Evolutionary conservation across 805 yeast genomes (phyloP), one percentile per base, ranked within the genome.

Genomic region (Lipomyces kockii): DNA sequence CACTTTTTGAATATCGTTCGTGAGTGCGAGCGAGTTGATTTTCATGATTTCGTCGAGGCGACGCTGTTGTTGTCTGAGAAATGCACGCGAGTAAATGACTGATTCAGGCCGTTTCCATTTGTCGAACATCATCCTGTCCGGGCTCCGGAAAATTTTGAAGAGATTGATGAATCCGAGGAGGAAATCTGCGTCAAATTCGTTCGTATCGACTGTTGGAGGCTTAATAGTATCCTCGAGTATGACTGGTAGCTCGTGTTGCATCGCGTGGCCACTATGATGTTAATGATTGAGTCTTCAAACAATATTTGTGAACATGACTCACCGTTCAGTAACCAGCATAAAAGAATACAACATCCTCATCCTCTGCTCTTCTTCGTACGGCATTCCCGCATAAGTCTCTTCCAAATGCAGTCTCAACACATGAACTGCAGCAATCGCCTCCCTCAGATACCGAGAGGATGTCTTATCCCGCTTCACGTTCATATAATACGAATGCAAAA

Each of bases 271-370:
- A 34, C 60, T 49, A n/a, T 17, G 29, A 14, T 22, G 9, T 49
- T 49, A 49, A 22, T n/a, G 53, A 49, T 22, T 49, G 53, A 12
- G 39, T 27, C 25, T 49, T 22, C n/a, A 49, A 17, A 6, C 12
- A 2, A 49, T 17, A 20, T 11, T 17, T n/a, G 2, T n/a, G 53
- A n/a, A 17, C n/a, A 49, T 35, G n/a, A 22, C 53, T 49, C 53
- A 49, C 32, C 55, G 60, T 37, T 60, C 63, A 8, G 63, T 60
- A 2, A 60, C 51, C 35, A 51, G 17, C 43, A 60, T 20, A 17
- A 29, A 1, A 25, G 2, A 60, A 35, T 51, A 60, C 9, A 60
- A 9, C 20, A 8, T 32, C 11, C 62, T 17, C 57, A 51, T 17
- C 5, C 27, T 14, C 43, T 52, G 46, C 20, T 27, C 62, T 12